Evolutionary conservation across 805 yeast genomes (phyloP).

Genomic region (Nadsonia fulvescens): DNA sequence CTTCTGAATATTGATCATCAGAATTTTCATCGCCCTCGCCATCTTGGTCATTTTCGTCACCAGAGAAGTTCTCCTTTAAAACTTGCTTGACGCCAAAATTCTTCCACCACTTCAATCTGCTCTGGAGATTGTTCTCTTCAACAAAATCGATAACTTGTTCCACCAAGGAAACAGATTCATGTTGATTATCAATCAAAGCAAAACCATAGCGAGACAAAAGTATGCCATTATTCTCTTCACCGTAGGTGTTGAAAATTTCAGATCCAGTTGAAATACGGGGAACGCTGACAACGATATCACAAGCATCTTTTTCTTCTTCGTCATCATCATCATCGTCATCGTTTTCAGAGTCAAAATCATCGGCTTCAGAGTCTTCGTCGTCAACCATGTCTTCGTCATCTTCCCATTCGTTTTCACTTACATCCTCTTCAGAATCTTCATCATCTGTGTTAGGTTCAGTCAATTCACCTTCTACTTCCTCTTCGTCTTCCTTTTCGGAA

Average conservation of each 20-base stretch:
- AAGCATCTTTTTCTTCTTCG: constrained; percentile 26
- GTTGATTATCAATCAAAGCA: constrained; percentile 31
- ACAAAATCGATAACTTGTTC: constrained; percentile 25
- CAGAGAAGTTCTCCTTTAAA: no score
- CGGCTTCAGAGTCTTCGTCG: constrained; percentile 11
- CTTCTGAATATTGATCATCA: no score
- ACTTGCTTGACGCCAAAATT: no score
- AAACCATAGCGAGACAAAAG: constrained; percentile 70
- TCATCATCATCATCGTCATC: constrained; percentile 15
- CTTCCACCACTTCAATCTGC: constrained; percentile 13
- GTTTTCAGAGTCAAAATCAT: constrained; percentile 15
- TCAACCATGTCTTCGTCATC: constrained; percentile 10
- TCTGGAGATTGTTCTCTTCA: constrained; percentile 15
- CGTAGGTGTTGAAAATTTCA: constrained; percentile 74
- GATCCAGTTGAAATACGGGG: constrained; percentile 25
- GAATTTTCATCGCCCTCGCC: no score
- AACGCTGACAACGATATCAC: constrained; percentile 43
- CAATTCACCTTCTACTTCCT: constrained; percentile 6
- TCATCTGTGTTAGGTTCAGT: constrained; percentile 6
- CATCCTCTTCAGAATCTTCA: constrained; percentile 5
- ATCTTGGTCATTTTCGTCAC: no score
- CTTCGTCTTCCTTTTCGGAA: constrained; percentile 9
- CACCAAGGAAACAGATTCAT: constrained; percentile 43
- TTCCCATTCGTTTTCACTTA: constrained; percentile 8
- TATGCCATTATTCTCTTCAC: constrained; percentile 47